These are phyloP conservation scores for Termitomyces sp. DNA, from an alignment of 768 basidiomycete genomes.

Conservation along the genomic window DNA sequence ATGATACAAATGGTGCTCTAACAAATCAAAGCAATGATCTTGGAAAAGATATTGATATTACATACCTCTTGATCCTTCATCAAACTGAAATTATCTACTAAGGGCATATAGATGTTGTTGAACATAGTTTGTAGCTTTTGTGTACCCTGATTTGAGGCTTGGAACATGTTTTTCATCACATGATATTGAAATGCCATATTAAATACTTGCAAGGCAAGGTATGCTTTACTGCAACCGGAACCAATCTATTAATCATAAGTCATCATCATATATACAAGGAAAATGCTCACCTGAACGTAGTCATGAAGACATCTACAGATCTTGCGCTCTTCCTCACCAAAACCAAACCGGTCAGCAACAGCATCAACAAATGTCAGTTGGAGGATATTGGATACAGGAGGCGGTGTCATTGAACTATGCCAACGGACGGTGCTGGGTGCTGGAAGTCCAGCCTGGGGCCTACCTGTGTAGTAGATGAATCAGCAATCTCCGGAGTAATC, in stretches of 20 bases:
- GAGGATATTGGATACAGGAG: background rate
- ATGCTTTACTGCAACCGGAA: background rate
- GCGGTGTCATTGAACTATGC: background rate
- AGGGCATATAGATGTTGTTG: background rate
- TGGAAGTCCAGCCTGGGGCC: background rate
- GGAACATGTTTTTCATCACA: background rate
- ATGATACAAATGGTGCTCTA: too few species aligned
- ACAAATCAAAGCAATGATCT: too few species aligned
- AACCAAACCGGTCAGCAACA: background rate
- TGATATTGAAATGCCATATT: background rate
- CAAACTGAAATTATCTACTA: background rate
- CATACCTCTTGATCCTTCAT: background rate
- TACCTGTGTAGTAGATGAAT: background rate
- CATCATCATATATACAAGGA: background rate
- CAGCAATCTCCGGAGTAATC: background rate
- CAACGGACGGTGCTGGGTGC: background rate
- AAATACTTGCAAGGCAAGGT: background rate
- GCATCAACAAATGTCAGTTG: background rate
- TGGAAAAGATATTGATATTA: too few species aligned
- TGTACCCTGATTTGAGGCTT: background rate
- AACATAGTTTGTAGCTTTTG: background rate
- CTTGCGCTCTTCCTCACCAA: background rate
- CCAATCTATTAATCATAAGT: background rate
- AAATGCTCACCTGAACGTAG: background rate
- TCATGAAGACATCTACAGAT: background rate